A percentile compares a stretch with the other conserved stretches of the same genome.
Conservation (phyloP, 169 alveolate genomes). For the Besnoitia besnoiti region DNA sequence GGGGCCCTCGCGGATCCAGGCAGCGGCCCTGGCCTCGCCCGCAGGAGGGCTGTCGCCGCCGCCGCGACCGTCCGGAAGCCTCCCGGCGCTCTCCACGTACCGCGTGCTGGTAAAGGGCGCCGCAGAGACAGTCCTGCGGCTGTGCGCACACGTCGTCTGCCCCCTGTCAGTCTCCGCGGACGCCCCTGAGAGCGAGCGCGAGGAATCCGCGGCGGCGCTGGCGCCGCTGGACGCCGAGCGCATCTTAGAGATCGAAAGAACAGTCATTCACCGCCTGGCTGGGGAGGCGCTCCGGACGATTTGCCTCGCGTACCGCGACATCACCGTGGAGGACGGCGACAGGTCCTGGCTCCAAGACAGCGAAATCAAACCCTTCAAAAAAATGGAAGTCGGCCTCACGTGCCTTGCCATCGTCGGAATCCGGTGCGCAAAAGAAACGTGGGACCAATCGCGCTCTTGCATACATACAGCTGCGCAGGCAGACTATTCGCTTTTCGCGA, state of each 20-base stretch:
- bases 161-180: not conserved
- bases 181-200: not conserved
- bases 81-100: not conserved
- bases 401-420: constrained; percentile 86
- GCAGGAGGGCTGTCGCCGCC: not conserved
- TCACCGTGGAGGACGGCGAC: constrained; percentile 37
- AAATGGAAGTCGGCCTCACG: constrained; percentile 69
- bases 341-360: not conserved
- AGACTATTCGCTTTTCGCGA: not conserved
- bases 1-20: too few relatives aligned
- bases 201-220: not conserved
- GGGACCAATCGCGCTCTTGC: not conserved
- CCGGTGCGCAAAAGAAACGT: constrained; percentile 2
- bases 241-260: constrained; percentile 63
- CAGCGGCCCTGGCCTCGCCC: not conserved
- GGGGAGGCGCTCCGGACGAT: constrained; percentile 82
- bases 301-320: constrained; percentile 82
- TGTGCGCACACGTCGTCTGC: constrained; percentile 65
- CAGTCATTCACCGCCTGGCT: constrained; percentile 77
- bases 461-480: too few relatives aligned
- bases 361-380: not conserved
- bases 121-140: constrained; percentile 75
- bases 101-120: constrained; percentile 80
- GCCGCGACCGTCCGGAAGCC: not conserved
- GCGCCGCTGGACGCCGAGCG: constrained; percentile 25